A percentile compares a stretch with the other conserved stretches of the same genome.
Evolutionary conservation across 768 basidiomycete species (phyloP).

Genomic region (Leucocoprinus leucothites): DNA sequence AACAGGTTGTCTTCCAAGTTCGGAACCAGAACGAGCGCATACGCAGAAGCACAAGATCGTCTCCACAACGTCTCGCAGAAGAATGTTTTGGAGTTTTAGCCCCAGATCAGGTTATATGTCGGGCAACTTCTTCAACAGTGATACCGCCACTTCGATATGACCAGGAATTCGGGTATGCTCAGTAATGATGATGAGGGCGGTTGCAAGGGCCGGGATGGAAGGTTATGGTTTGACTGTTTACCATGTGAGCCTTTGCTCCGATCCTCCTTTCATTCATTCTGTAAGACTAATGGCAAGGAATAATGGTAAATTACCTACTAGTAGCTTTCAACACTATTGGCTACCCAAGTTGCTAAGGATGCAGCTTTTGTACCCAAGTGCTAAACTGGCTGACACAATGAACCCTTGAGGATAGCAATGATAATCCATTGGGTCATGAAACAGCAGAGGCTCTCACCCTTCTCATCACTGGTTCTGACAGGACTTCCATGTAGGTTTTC

Average conservation of each 20-base stretch:
- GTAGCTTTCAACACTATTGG: conserved; percentile 74
- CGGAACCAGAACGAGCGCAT: conserved; percentile 74
- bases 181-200: conserved; percentile 64
- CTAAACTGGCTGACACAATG: conserved; percentile 69
- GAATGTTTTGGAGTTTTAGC: conserved; percentile 83
- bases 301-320: conserved; percentile 55
- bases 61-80: conserved; percentile 81
- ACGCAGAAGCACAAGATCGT: conserved; percentile 90
- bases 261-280: conserved; percentile 12
- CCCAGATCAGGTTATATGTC: conserved; percentile 64
- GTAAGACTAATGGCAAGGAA: background rate
- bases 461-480: conserved; percentile 87
- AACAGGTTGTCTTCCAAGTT: conserved; percentile 73
- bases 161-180: conserved; percentile 50
- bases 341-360: conserved; percentile 67
- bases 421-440: conserved; percentile 73
- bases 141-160: conserved; percentile 62
- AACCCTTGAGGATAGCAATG: conserved; percentile 81
- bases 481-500: conserved; percentile 81
- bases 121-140: conserved; percentile 63
- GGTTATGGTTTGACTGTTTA: conserved; percentile 71
- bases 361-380: conserved; percentile 64
- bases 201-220: conserved; percentile 56
- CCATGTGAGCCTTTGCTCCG: conserved; percentile 48
- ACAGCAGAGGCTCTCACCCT: conserved; percentile 88